Evolutionary conservation across 352 stramenopile genomes (phyloP), one percentile per base, ranked within the genome.

Genomic region (Phytopythium kandeliae): DNA sequence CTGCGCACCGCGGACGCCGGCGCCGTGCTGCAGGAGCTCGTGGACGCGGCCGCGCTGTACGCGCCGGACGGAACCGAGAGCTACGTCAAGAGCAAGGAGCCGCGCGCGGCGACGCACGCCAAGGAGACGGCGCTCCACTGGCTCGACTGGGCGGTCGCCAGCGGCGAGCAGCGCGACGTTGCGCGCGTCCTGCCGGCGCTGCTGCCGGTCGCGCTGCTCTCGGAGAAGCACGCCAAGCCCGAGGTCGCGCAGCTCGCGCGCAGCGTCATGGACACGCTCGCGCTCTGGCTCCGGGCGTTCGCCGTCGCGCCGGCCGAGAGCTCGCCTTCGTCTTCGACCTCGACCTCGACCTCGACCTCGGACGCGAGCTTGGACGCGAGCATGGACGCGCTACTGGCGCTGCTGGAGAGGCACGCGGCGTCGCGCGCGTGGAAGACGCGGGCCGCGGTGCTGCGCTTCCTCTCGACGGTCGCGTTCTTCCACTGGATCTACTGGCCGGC

Each of bases 381-480:
- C 9, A 13, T 76, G 30, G 55, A 63, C 21, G 34, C 49, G 17
- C 38, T 91, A 30, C 46, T 89, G 4, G 36, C 54, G 6, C 57
- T 77, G 4, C 51, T 89, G 16, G 76, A 82, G 33, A 44, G 54
- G 22, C 69, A 86, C 35, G 65, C 63, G 4, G 44, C 34, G 19
- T 74, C 79, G 15, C 60, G 28, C 10, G 58, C 71, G 17, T 89
- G 80, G 80, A 88, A 89, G 52, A 87, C 74, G 2, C 78, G 80
- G 13, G 78, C 64, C n/a, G 76, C 73, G 1, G 74, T 85, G n/a
- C 59, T 92, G 41, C 80, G 80, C 0, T 92, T 92, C 61, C 57
- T 85, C 10, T 86, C 78, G 51, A 71, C 78, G 22, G 78, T 92
- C 46, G 69, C 65, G 11, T 92, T 92, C 37, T 89, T 86, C 55